A percentile compares a stretch with the other conserved stretches of the same genome.
phyloP scores from a whole-genome alignment of 805 yeast genomes.

The Wickerhamomyces mucosus region DNA sequence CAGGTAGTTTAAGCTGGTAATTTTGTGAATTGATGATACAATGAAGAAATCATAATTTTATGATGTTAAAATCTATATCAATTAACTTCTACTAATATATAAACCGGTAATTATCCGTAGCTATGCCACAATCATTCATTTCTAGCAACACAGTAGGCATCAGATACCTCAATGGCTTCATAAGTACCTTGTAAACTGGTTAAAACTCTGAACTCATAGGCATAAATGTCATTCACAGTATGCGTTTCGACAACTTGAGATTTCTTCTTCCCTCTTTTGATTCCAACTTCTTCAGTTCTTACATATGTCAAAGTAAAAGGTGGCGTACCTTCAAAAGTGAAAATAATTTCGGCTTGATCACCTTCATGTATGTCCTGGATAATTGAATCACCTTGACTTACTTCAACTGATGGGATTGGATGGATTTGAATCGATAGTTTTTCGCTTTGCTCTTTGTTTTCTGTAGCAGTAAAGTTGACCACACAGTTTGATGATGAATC shows the following conservation, averaged over 20 bases:
- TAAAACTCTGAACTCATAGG: slow-evolving; percentile 55
- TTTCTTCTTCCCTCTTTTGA: slow-evolving; percentile 32
- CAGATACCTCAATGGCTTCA: slow-evolving; percentile 85
- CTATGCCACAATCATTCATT: too few relatives aligned
- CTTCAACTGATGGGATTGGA: slow-evolving; percentile 70
- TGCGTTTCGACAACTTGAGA: slow-evolving; percentile 52
- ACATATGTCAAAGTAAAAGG: slow-evolving; percentile 85
- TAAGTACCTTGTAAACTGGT: slow-evolving; percentile 90
- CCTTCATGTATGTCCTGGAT: slow-evolving; percentile 89
- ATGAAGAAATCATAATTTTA: too few relatives aligned
- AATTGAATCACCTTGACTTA: slow-evolving; percentile 66
- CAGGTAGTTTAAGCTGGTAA: too few relatives aligned
- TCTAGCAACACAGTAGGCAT: slow-evolving; percentile 61
- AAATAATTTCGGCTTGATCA: slow-evolving; percentile 81
- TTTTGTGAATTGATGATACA: too few relatives aligned
- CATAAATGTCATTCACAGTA: slow-evolving; percentile 52
- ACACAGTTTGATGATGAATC: slow-evolving; percentile 72
- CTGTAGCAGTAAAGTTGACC: slow-evolving; percentile 42
- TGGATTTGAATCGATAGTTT: slow-evolving; percentile 33
- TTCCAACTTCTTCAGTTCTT: slow-evolving; percentile 47
- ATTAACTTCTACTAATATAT: too few relatives aligned
- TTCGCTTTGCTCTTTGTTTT: slow-evolving; percentile 22
- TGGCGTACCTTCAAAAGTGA: slow-evolving; percentile 78
- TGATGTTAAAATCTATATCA: too few relatives aligned
- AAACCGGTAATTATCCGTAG: too few relatives aligned